Percentiles rank a stretch among this genome's conserved stretches.
These are phyloP conservation scores for Rhododendron henanense DNA, from an alignment of 148 eudicot species.

Conservation along the genomic window DNA sequence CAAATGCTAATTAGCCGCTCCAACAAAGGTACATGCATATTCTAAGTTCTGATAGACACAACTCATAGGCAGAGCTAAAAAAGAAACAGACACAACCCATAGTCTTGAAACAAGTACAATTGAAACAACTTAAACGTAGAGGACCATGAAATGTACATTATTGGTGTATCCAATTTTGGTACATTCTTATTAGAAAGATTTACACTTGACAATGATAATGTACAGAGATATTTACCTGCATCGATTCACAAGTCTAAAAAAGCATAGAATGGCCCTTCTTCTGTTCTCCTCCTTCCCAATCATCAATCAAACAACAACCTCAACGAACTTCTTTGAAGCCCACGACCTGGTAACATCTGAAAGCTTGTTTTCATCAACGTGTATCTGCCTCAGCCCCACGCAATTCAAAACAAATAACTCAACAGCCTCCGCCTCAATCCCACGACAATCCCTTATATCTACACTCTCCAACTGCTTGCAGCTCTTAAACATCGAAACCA, in stretches of 20 bases:
- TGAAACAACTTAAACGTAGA: not conserved
- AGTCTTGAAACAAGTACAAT: not conserved
- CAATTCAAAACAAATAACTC: slow-evolving; percentile 32
- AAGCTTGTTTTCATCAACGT: slow-evolving; percentile 41
- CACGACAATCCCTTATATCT: slow-evolving; percentile 36
- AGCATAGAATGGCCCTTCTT: not conserved
- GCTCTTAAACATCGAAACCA: slow-evolving; percentile 24
- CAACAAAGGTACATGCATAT: not conserved
- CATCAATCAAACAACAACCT: slow-evolving; percentile 18
- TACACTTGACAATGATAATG: not conserved
- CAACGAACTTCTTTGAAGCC: slow-evolving; percentile 18
- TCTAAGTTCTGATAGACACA: not conserved
- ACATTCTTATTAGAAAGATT: not conserved
- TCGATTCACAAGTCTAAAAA: not conserved
- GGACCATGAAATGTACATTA: not conserved
- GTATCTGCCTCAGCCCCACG: slow-evolving; percentile 26
- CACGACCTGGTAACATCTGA: slow-evolving; percentile 28
- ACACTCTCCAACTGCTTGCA: slow-evolving; percentile 42
- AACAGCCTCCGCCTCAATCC: slow-evolving; percentile 31
- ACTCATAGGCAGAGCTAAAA: too few species aligned
- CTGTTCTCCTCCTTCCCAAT: not conserved
- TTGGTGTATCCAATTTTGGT: not conserved
- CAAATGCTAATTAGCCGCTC: not conserved
- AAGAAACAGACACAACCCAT: not conserved
- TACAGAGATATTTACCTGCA: not conserved